Evolutionary conservation across 306 rosid species (phyloP).

Genomic region (Begonia loranthoides): DNA sequence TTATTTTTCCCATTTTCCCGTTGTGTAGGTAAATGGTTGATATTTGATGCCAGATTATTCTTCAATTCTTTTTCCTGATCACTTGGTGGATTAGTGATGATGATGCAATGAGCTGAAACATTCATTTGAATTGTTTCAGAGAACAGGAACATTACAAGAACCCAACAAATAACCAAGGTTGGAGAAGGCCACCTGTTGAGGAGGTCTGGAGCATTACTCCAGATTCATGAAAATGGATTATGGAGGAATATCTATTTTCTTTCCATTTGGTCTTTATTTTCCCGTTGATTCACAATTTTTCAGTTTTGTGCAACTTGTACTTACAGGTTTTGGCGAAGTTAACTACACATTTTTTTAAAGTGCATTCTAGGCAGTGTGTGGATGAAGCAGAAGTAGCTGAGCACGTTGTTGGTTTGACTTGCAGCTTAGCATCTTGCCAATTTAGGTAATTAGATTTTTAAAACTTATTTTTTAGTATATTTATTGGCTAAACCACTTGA

Average conservation of each 20-base stretch:
- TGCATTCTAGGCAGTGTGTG: conserved; percentile 78
- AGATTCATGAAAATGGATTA: conserved; percentile 6
- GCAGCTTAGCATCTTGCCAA: conserved; percentile 83
- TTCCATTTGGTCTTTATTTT: not conserved
- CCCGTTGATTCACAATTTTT: conserved; percentile 3
- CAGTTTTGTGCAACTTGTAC: conserved; percentile 8
- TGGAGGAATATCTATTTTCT: conserved; percentile 4
- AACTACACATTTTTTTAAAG: conserved; percentile 51
- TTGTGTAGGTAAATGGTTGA: no score
- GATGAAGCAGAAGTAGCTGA: conserved; percentile 97
- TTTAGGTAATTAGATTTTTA: conserved; percentile 36
- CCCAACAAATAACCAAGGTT: conserved; percentile 34
- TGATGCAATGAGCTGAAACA: conserved; percentile 15
- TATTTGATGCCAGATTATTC: not conserved
- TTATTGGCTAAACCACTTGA: no score
- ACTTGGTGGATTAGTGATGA: not conserved
- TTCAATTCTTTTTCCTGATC: not conserved
- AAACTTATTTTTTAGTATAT: no score
- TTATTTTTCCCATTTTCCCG: no score
- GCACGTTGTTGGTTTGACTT: conserved; percentile 84
- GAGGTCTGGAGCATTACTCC: conserved; percentile 45
- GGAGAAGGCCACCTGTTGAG: conserved; percentile 85
- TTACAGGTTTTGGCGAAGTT: conserved; percentile 65
- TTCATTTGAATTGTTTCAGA: conserved; percentile 26
- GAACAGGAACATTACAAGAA: conserved; percentile 80